Evolutionary conservation across 768 basidiomycete species (phyloP), one percentile per base, ranked within the genome.

Genomic region (Rhizopogon rudus): DNA sequence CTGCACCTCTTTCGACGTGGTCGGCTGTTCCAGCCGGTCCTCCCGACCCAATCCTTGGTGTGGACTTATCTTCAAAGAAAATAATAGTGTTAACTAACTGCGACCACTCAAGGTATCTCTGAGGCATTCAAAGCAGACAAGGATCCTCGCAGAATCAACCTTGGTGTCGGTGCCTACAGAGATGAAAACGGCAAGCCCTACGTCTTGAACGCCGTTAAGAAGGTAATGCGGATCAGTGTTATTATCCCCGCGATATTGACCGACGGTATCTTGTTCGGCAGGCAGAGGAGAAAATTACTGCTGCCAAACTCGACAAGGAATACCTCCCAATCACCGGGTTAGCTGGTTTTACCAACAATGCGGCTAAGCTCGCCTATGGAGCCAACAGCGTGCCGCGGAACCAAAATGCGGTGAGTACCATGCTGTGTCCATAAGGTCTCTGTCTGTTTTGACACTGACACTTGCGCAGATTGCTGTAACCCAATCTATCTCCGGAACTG

Each of bases 41-140:
- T 59, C 93, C 93, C 25, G 93, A 96, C 69, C 84, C 93, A 50
- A 96, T 96, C 75, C 86, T 96, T 54, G 93, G 92, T 92, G 52
- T 54, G 78, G 68, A 25, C 42, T 1, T 31, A 41, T 25, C 37
- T 57, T 44, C 40, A 29, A 45, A 44, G n/a, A 46, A 25, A 22
- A 44, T 16, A 16, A 49, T 8, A 49, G 12, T 13, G 29, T 48
- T 9, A 35, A 39, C 54, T 62, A 55, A 61, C 54, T 52, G 51
- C 49, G 57, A 37, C 54, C 55, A 44, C 43, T 53, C n/a, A 62
- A 91, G 89, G 91, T 58, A 81, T 99, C 48, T 88, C 91, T 29
- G 96, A 98, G 68, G 93, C 93, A 29, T 99, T 94, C 84, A 97
- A 95, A 77, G 92, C 93, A 43, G 93, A 98, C 82, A 87, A 84